Base-by-base conservation (phyloP, 768 basidiomycete species). In the Phlebiopsis flavidoalba region DNA sequence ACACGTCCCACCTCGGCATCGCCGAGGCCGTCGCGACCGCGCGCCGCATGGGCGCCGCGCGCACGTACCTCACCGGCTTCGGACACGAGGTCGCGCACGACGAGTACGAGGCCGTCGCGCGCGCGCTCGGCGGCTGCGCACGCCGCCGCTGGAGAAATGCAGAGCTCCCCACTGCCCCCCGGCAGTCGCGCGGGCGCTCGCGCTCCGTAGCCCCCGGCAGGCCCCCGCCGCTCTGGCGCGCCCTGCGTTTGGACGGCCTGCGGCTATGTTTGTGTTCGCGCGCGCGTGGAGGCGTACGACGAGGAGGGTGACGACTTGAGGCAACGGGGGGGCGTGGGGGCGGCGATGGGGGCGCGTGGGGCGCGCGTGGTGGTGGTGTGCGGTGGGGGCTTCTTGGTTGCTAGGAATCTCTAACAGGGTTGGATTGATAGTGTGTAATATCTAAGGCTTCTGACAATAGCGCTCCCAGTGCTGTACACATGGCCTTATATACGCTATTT, bases 1-100 rank as follows among this genome's bases (percentile, higher is more conserved):
- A 93, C 69, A 82, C 78, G n/a, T 93, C 91, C 8, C 94, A 96
- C 71, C 82, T 91, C 67, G 90, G 90, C 4, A 67, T 94, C n/a
- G 76, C 74, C 33, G 80, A 88, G 63, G 79, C 92, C 1, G 74
- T 91, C 3, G 72, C 70, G 10, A 72, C 80, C 1, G 81, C 87
- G 26, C 74, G 85, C 62, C 76, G 79, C 62, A 73, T 94, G 57
- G 76, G 79, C 19, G 86, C 90, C 5, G 64, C 63, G 43, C 77
- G 82, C 65, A 91, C 84, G 15, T 94, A 94, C 69, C 71, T 92
- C 59, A 81, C 80, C 8, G 92, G 93, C 10, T 88, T 91, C 71
- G 80, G 81, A 22, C 92, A 94, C 68, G 84, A 87, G n/a, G 76
- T 91, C 33, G 75, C 84, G 1, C 92, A 95, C 67, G 88, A 88